Evolutionary conservation across 257 asterid species (phyloP), one percentile per base, ranked within the genome.

Genomic region (Leonotis leonurus): DNA sequence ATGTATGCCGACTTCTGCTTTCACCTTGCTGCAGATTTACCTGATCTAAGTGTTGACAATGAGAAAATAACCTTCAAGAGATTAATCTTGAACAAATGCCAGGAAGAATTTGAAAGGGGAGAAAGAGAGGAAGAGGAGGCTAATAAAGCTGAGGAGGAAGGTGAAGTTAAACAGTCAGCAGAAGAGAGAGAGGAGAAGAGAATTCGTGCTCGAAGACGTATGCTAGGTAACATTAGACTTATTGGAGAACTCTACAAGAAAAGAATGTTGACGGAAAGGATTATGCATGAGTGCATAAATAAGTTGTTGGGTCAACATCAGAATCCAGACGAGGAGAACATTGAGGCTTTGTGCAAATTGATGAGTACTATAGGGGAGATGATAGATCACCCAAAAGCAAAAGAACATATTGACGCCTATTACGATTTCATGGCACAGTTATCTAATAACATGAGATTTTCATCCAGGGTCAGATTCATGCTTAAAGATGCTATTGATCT

Each of bases 331-430:
- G 95, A 89, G 77, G 97, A 89, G 72, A 82, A 89, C 73, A 60
- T 89, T 51, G 97, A 89, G 80, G 86, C 97, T 18, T 60, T 89
- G 73, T 89, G 97, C 81, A 86, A 84, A 78, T 75, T 89, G 72
- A 89, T 89, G 97, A 86, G 97, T 77, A 89, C 95, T n/a, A 89
- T 86, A 17, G 97, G 97, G 20, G 94, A 48, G 71, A 82, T 84
- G 85, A 86, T 89, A 32, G 97, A 89, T 81, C 91, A 84, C 69
- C 70, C 81, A 36, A 86, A 62, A 70, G 95, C 91, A 18, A 89
- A 82, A 78, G 91, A 59, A 40, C 76, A 75, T 64, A 89, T 89
- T 79, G 97, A 89, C 81, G 70, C 48, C 6, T 89, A 86, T 72
- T 89, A 82, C 26, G 78, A 75, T 43, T 69, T 44, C 72, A 82